These are phyloP conservation scores for Eucalyptus rudis DNA, from an alignment of 345 rosid species.

Conservation along the genomic window DNA sequence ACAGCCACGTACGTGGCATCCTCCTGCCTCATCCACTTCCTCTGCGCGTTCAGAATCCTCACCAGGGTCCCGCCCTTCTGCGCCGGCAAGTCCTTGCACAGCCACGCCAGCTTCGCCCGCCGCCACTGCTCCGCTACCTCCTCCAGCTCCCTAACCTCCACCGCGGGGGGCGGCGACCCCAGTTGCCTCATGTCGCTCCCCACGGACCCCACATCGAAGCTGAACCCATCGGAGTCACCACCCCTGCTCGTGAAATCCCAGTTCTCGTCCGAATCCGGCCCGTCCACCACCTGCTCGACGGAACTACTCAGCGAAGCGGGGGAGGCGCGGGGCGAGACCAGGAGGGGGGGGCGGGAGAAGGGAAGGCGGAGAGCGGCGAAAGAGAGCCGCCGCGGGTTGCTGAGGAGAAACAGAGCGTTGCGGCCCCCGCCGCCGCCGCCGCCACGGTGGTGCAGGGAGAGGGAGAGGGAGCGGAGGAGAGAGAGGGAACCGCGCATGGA, in stretches of 20 bases:
- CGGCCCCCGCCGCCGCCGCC: neutral
- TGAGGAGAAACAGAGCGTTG: neutral
- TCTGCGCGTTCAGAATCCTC: slow-evolving; percentile 65
- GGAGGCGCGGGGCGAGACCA: neutral
- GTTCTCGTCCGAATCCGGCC: neutral
- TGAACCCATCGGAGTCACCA: neutral
- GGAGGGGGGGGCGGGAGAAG: neutral
- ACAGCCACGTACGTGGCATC: slow-evolving; percentile 63
- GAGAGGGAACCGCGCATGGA: slow-evolving; percentile 20
- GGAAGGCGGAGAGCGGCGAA: neutral
- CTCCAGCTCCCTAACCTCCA: slow-evolving; percentile 58
- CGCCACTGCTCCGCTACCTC: slow-evolving; percentile 86
- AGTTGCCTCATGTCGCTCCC: slow-evolving; percentile 30
- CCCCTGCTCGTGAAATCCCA: neutral
- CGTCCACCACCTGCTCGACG: slow-evolving; percentile 28
- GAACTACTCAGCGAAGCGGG: slow-evolving; percentile 20
- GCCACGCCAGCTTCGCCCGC: slow-evolving; percentile 82
- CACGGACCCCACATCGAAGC: slow-evolving; percentile 7
- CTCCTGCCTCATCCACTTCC: slow-evolving; percentile 82
- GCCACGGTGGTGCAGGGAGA: neutral
- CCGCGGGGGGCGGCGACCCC: slow-evolving; percentile 11
- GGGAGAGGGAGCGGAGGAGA: slow-evolving; percentile 8
- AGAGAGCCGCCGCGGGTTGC: neutral
- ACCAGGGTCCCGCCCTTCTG: slow-evolving; percentile 57
- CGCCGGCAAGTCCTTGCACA: slow-evolving; percentile 73